Evolutionary conservation across 1,284 basidiomycete species (phyloP).

Genomic region (Irpex sp.): DNA sequence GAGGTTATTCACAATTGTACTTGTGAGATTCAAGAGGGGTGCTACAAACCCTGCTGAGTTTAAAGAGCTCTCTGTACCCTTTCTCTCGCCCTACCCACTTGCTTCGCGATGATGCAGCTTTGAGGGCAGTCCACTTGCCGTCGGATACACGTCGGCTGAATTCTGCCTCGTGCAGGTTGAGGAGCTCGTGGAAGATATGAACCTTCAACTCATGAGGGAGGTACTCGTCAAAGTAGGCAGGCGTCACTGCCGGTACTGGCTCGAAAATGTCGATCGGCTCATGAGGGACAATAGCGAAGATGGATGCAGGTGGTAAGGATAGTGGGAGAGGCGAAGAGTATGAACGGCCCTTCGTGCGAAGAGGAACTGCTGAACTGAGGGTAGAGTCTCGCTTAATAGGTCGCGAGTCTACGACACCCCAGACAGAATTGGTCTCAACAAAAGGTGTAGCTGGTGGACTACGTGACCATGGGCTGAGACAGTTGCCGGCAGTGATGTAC

Average conservation of each 20-base stretch:
- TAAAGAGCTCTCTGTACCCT: conserved; percentile 76
- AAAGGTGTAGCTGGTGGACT: conserved; percentile 27
- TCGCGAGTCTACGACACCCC: conserved; percentile 17
- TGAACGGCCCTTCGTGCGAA: conserved; percentile 55
- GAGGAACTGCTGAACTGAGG: conserved; percentile 17
- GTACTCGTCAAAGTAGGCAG: conserved; percentile 57
- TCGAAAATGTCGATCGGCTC: conserved; percentile 43
- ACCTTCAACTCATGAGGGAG: conserved; percentile 77
- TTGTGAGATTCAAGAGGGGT: neutral
- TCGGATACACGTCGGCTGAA: conserved; percentile 38
- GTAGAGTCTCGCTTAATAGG: conserved; percentile 20
- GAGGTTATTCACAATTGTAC: neutral
- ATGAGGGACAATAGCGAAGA: conserved; percentile 50
- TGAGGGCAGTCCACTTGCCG: conserved; percentile 52
- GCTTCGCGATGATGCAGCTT: conserved; percentile 51
- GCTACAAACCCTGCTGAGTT: conserved; percentile 64
- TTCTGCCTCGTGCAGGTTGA: conserved; percentile 53
- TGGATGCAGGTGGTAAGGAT: conserved; percentile 41
- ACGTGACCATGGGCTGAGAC: conserved; percentile 40
- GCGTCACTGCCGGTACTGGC: conserved; percentile 37
- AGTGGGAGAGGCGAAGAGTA: conserved; percentile 61
- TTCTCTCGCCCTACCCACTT: conserved; percentile 72
- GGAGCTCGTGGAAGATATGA: conserved; percentile 53
- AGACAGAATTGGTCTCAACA: conserved; percentile 26
- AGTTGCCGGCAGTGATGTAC: conserved; percentile 30